Evolutionary conservation across 805 yeast species (phyloP).

Genomic region (Barnettozyma salicaria): DNA sequence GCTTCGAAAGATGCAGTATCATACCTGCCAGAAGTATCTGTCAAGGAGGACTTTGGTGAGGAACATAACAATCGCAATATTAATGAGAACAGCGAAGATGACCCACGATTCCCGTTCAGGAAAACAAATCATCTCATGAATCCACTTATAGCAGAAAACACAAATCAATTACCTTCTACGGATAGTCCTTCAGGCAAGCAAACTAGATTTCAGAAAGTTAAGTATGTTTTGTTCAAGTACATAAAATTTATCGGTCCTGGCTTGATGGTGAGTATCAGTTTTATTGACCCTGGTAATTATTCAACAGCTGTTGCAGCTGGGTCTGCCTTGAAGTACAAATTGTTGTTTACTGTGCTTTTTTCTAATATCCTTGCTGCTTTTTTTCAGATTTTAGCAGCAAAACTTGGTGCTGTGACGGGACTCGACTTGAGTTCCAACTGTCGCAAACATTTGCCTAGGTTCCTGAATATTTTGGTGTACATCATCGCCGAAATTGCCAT

Average conservation of each 20-base stretch:
- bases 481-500: conserved; percentile 84
- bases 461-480: conserved; percentile 57
- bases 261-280: conserved; percentile 88
- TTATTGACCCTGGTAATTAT: conserved; percentile 97
- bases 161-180: not conserved
- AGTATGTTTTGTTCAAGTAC: conserved; percentile 29
- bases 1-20: not conserved
- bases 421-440: conserved; percentile 86
- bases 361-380: conserved; percentile 85
- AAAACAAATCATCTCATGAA: no score
- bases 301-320: conserved; percentile 93
- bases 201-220: conserved; percentile 10
- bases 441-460: conserved; percentile 61
- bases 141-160: no score
- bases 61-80: not conserved
- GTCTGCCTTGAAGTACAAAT: conserved; percentile 74
- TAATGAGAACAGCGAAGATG: not conserved
- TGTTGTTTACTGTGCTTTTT: conserved; percentile 70
- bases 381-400: conserved; percentile 78
- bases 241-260: conserved; percentile 86
- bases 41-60: not conserved
- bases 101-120: no score
- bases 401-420: conserved; percentile 92
- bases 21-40: not conserved
- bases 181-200: not conserved